These are phyloP conservation scores for Gossypium lobatum DNA, from an alignment of 441 rosid genomes.

Conservation along the genomic window DNA sequence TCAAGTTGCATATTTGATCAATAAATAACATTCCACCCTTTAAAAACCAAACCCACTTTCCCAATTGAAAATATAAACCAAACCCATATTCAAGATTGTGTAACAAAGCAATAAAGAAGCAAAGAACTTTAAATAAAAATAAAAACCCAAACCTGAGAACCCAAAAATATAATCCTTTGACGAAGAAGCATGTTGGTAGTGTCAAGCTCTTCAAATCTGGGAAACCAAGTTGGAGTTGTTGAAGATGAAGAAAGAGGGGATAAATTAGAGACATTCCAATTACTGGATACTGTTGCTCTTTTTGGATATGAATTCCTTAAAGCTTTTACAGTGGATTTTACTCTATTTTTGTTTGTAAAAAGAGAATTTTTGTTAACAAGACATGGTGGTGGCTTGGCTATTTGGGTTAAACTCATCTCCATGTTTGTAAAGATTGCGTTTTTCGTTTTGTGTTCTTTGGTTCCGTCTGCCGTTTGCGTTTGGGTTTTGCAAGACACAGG, in stretches of 20 bases:
- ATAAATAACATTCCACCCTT: neutral
- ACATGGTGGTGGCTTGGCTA: too few species aligned
- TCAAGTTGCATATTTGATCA: too few species aligned
- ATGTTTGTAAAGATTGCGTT: too few species aligned
- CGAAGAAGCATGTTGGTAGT: slow-evolving; percentile 88
- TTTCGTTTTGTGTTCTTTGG: too few species aligned
- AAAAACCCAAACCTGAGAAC: slow-evolving; percentile 53
- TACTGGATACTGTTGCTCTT: too few species aligned
- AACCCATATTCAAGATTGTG: neutral
- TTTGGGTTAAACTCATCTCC: too few species aligned
- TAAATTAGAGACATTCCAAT: slow-evolving; percentile 29
- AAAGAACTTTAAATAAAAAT: neutral
- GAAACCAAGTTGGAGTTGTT: slow-evolving; percentile 49
- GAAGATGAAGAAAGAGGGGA: slow-evolving; percentile 33
- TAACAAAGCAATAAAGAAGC: slow-evolving; percentile 1
- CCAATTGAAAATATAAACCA: neutral
- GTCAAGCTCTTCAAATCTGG: slow-evolving; percentile 78
- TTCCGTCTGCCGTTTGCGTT: too few species aligned
- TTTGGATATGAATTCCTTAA: too few species aligned
- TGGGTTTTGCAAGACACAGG: too few species aligned
- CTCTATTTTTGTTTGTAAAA: too few species aligned
- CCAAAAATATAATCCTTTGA: slow-evolving; percentile 76
- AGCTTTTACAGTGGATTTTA: too few species aligned
- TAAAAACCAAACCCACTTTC: neutral
- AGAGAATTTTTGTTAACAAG: too few species aligned